Conservation (phyloP, 495 filamentous ascomycete species). For the Sordaria brevicollis region DNA sequence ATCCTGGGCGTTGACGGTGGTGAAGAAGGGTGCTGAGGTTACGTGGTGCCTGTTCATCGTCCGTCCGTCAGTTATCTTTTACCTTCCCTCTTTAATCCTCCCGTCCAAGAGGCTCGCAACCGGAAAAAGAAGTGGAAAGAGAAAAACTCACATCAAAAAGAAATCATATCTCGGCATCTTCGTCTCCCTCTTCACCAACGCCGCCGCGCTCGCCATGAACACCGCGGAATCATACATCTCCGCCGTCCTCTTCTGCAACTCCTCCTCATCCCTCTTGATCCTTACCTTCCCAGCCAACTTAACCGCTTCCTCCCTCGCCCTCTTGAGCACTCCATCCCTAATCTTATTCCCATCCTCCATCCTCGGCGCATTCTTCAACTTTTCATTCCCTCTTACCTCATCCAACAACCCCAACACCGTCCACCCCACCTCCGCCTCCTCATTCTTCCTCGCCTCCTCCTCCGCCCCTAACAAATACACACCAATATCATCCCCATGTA, state of each 20-base stretch:
- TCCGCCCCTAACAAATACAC: slow-evolving; percentile 45
- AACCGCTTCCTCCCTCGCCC: slow-evolving; percentile 55
- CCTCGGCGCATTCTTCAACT: slow-evolving; percentile 38
- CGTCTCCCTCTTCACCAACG: slow-evolving; percentile 38
- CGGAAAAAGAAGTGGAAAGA: neutral
- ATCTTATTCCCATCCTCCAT: slow-evolving; percentile 52
- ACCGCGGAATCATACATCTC: slow-evolving; percentile 67
- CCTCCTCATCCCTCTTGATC: slow-evolving; percentile 38
- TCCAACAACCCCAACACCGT: slow-evolving; percentile 48
- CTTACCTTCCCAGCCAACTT: slow-evolving; percentile 47
- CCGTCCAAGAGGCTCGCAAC: neutral
- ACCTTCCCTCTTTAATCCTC: neutral
- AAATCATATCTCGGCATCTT: slow-evolving; percentile 71
- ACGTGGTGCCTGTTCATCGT: slow-evolving; percentile 29
- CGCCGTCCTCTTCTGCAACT: slow-evolving; percentile 55
- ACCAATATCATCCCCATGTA: slow-evolving; percentile 45
- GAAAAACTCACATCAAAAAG: slow-evolving; percentile 50
- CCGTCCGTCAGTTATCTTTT: neutral
- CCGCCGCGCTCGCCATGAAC: slow-evolving; percentile 50
- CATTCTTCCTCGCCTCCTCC: slow-evolving; percentile 23
- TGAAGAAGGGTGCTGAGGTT: slow-evolving; percentile 29
- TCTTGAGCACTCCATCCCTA: slow-evolving; percentile 51
- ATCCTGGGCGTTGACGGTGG: slow-evolving; percentile 24
- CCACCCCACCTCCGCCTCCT: slow-evolving; percentile 24
- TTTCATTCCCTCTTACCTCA: slow-evolving; percentile 44